These are phyloP conservation scores for Nothophoma quercina DNA, from an alignment of 2,329 filamentous ascomycete genomes.

Conservation along the genomic window DNA sequence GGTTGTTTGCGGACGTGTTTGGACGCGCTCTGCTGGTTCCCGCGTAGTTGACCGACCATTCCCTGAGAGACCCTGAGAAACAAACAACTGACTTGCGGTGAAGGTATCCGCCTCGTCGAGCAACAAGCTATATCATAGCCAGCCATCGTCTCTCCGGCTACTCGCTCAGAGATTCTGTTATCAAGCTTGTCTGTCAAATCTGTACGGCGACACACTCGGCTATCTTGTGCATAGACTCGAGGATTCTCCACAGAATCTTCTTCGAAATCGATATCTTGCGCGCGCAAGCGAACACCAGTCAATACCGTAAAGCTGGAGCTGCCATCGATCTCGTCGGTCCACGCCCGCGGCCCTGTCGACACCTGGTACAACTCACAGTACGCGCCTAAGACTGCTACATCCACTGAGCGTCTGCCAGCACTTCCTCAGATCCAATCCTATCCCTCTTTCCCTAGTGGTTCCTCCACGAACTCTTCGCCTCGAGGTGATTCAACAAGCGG, in stretches of 20 bases:
- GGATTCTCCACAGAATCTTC: constrained; percentile 22
- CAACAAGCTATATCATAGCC: constrained; percentile 18
- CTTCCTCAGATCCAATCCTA: constrained; percentile 73
- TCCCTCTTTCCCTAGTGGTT: constrained; percentile 57
- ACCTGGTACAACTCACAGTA: constrained; percentile 74
- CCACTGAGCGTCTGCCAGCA: constrained; percentile 77
- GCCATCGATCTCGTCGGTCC: constrained; percentile 83
- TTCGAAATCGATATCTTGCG: constrained; percentile 11
- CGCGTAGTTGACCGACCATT: constrained; percentile 29
- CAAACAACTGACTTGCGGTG: constrained; percentile 49
- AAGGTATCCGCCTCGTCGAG: constrained; percentile 30
- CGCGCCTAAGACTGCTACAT: constrained; percentile 69
- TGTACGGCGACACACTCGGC: constrained; percentile 27
- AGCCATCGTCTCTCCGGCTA: constrained; percentile 39
- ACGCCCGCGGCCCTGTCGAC: constrained; percentile 79
- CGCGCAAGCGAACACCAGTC: constrained; percentile 26
- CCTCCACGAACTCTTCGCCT: constrained; percentile 76
- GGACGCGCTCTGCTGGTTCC: constrained; percentile 30
- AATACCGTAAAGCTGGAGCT: constrained; percentile 93
- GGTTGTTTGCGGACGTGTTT: constrained; percentile 45
- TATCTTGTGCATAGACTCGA: constrained; percentile 35
- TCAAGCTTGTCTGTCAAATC: neutral
- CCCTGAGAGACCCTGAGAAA: constrained; percentile 22
- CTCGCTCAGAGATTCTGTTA: constrained; percentile 33
- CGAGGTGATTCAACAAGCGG: constrained; percentile 77